Evolutionary conservation across 176 grass and related monocot genomes (phyloP), one percentile per base, ranked within the genome.

Genomic region (Aegilops speltoides): DNA sequence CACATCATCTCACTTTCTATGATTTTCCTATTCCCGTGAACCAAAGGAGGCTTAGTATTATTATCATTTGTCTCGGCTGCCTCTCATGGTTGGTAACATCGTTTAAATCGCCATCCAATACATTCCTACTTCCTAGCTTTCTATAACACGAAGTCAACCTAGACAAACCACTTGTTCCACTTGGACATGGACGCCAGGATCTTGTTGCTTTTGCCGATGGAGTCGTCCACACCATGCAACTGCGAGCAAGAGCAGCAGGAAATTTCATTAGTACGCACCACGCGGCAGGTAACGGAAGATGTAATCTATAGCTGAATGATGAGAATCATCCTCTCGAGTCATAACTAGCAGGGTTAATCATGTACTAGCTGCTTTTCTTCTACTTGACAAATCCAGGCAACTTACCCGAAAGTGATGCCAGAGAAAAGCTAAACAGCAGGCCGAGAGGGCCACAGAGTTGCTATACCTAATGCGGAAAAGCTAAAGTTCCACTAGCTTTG

Each of bases 221-320:
- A 83, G 59, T 98, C 93, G 34, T 98, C 95, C 45, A 98, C 95
- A 8, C 91, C 95, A 29, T 98, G 93, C 64, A 95, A 89, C 95
- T 98, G 72, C 16, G 48, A 86, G 41, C 43, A 86, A 64, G 7
- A 78, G 14, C 15, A 24, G 26, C 22, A 43, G 8, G 16, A 52
- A 17, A 79, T 15, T 8, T 29, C 65, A 79, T 67, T 38, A 85
- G 52, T 14, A 52, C 48, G 5, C 15, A 52, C 48, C 48, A 52
- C 15, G 0, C 48, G 48, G 48, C 48, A 63, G 22, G 11, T 45
- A 45, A 68, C 22, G 20, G 3, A 68, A 52, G 12, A 68, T 14
- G 19, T 33, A 29, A 81, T 36, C 12, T 56, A 36, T 24, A 52
- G 64, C 43, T 24, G 41, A 82, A 43, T 43, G 14, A 36, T 17